phyloP scores from a whole-genome alignment of 2,329 filamentous ascomycete genomes.

The Ascochyta rabiei region DNA sequence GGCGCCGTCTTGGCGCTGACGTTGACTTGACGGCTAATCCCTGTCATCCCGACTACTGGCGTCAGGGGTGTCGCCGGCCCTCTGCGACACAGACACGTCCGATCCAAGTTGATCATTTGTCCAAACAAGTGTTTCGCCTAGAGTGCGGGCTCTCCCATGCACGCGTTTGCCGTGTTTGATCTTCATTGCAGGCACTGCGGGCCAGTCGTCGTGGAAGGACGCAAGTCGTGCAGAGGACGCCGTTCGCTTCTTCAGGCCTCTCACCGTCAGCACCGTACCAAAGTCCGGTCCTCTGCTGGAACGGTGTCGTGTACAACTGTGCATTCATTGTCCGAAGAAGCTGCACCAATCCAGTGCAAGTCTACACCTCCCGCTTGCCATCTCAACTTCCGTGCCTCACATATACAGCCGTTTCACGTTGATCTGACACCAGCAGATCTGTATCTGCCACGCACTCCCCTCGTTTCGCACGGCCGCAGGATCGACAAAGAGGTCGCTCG shows the following conservation, averaged over 20 bases:
- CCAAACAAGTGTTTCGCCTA: constrained; percentile 13
- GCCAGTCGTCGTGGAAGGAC: neutral
- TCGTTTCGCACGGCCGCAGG: constrained; percentile 4
- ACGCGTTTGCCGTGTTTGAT: constrained; percentile 15
- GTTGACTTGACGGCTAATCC: neutral
- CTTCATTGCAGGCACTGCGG: constrained; percentile 8
- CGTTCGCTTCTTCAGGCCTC: neutral
- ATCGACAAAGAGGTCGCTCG: constrained; percentile 1
- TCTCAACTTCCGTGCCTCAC: neutral
- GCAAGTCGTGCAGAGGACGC: constrained; percentile 3
- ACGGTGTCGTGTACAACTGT: neutral
- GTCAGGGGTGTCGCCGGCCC: constrained; percentile 7
- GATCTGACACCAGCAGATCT: neutral
- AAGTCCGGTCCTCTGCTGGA: constrained; percentile 2
- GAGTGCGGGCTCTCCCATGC: neutral
- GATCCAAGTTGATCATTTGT: constrained; percentile 1
- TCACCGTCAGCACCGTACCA: neutral
- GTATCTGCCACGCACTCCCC: constrained; percentile 1
- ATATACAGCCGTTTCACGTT: constrained; percentile 6
- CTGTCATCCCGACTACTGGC: constrained; percentile 2
- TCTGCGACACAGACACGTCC: constrained; percentile 1
- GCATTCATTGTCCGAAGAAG: neutral
- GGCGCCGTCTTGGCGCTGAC: constrained; percentile 12
- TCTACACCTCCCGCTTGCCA: too few relatives aligned
- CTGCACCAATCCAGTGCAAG: neutral